These are phyloP conservation scores for Cyberlindnera sargentensis DNA, from an alignment of 805 yeast genomes.

Conservation along the genomic window DNA sequence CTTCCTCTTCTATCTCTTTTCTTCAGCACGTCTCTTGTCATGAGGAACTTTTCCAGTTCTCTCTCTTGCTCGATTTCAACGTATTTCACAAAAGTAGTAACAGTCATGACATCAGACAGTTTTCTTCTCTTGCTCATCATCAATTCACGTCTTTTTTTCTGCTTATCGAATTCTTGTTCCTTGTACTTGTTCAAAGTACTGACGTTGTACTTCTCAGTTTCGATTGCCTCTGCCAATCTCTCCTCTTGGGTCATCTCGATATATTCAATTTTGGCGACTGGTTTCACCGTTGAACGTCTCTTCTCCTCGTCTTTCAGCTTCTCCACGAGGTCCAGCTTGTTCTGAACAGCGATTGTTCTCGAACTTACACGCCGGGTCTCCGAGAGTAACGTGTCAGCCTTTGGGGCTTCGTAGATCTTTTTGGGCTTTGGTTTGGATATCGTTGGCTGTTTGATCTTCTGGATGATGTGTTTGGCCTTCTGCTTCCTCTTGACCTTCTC, in stretches of 20 bases:
- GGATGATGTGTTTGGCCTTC: slow-evolving; percentile 23
- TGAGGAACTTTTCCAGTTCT: slow-evolving; percentile 35
- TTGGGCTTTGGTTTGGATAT: slow-evolving; percentile 24
- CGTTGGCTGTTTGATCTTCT: slow-evolving; percentile 28
- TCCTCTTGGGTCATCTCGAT: slow-evolving; percentile 40
- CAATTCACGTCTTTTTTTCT: slow-evolving; percentile 67
- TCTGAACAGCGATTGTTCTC: slow-evolving; percentile 70
- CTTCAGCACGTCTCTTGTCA: slow-evolving; percentile 32
- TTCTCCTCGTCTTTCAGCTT: slow-evolving; percentile 62
- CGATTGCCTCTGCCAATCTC: slow-evolving; percentile 65
- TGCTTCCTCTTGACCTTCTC: slow-evolving; percentile 29
- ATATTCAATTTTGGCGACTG: slow-evolving; percentile 33
- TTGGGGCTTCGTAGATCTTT: slow-evolving; percentile 30
- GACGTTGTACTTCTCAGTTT: slow-evolving; percentile 74
- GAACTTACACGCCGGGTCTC: slow-evolving; percentile 63
- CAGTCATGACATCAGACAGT: slow-evolving; percentile 52
- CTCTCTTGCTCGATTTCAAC: slow-evolving; percentile 63
- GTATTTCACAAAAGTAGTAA: slow-evolving; percentile 37
- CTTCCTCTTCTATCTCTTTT: slow-evolving; percentile 39
- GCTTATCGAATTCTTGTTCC: slow-evolving; percentile 79
- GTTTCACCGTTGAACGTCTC: slow-evolving; percentile 40
- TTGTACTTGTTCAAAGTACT: slow-evolving; percentile 68
- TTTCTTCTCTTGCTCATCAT: slow-evolving; percentile 58
- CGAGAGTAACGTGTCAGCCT: slow-evolving; percentile 46
- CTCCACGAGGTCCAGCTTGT: slow-evolving; percentile 68